Conservation (phyloP, 2,329 filamentous ascomycete genomes). For the Byssothecium circinans region DNA sequence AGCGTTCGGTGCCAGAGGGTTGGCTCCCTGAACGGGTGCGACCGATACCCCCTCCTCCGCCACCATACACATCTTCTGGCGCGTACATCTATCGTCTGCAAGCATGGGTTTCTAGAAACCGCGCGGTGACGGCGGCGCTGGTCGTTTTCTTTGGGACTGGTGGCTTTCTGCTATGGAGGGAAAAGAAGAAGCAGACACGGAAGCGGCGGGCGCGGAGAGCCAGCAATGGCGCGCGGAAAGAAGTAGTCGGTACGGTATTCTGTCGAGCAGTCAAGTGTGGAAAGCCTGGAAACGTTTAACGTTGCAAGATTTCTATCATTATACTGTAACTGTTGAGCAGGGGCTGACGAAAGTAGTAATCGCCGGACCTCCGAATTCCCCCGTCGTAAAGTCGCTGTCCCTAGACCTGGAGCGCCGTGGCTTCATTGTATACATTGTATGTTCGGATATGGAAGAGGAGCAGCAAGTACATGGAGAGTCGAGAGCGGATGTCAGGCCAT, state of each 20-base stretch:
- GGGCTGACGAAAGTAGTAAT: constrained; percentile 60
- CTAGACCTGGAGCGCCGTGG: constrained; percentile 87
- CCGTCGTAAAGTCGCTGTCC: constrained; percentile 79
- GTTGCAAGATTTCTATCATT: too few relatives aligned
- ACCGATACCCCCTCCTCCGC: constrained; percentile 55
- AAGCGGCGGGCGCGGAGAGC: constrained; percentile 78
- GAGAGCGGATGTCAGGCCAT: constrained; percentile 77
- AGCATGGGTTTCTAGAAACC: constrained; percentile 64
- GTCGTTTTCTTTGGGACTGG: constrained; percentile 71
- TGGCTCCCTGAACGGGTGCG: constrained; percentile 75
- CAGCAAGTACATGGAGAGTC: constrained; percentile 72
- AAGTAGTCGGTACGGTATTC: constrained; percentile 64
- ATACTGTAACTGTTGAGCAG: not conserved
- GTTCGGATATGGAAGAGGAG: constrained; percentile 83
- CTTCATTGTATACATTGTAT: constrained; percentile 91
- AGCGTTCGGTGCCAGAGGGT: constrained; percentile 65
- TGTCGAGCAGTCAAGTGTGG: too few relatives aligned
- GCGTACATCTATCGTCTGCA: constrained; percentile 61
- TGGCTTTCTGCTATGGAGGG: constrained; percentile 59
- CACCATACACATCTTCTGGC: constrained; percentile 47
- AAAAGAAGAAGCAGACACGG: constrained; percentile 60
- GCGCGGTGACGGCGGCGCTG: constrained; percentile 70
- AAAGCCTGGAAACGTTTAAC: too few relatives aligned
- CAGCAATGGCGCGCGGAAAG: constrained; percentile 78
- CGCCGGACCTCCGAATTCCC: constrained; percentile 82